phyloP scores from a whole-genome alignment of 73 alveolate genomes.

The Stentor coeruleus region DNA sequence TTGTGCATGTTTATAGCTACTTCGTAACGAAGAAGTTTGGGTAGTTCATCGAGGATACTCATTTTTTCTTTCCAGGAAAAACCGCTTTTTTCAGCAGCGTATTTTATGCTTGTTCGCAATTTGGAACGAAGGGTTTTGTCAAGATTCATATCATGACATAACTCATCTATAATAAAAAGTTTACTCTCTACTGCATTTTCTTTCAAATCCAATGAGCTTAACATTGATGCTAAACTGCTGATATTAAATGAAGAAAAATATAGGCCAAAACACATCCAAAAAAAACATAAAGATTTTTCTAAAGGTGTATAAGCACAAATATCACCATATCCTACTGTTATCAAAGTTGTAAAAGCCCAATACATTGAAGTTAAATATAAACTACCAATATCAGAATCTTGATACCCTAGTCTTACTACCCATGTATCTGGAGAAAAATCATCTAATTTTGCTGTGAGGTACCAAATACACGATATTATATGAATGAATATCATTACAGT shows the following conservation, averaged over 20 bases:
- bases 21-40: constrained; percentile 1
- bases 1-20: constrained; percentile 25
- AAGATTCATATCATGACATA: constrained; percentile 15
- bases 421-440: constrained; percentile 85
- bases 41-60: constrained; percentile 6
- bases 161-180: constrained; percentile 35
- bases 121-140: constrained; percentile 2
- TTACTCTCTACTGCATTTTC: constrained; percentile 33
- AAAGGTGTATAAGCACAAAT: constrained; percentile 46
- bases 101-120: background rate
- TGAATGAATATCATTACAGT: constrained; percentile 69
- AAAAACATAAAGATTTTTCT: constrained; percentile 42
- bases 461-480: constrained; percentile 80
- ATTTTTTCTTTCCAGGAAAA: constrained; percentile 12
- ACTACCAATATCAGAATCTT: constrained; percentile 28
- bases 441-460: constrained; percentile 67
- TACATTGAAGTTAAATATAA: constrained; percentile 46
- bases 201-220: constrained; percentile 42
- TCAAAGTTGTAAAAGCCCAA: constrained; percentile 74
- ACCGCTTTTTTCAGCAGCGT: constrained; percentile 2
- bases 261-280: constrained; percentile 77
- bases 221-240: constrained; percentile 50
- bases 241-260: constrained; percentile 69
- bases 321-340: constrained; percentile 83
- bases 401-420: constrained; percentile 66